A percentile compares a stretch with the other conserved stretches of the same genome.
These are phyloP conservation scores for Scedosporium aurantiacum DNA, from an alignment of 2,329 filamentous ascomycete genomes.

Conservation along the genomic window DNA sequence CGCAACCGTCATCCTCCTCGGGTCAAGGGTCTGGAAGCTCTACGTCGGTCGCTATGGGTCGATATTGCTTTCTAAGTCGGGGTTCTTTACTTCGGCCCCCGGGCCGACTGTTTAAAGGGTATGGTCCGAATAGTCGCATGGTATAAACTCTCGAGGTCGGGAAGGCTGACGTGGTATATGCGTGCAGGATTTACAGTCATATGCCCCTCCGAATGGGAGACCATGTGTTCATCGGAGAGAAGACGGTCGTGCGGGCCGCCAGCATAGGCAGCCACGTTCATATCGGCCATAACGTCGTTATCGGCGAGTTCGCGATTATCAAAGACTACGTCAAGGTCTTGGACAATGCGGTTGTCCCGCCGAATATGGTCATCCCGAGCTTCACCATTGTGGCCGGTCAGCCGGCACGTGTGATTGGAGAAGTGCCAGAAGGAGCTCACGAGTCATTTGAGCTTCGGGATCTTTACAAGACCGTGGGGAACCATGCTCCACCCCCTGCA, in stretches of 20 bases:
- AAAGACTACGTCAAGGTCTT: slow-evolving; percentile 88
- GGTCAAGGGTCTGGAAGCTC: slow-evolving; percentile 35
- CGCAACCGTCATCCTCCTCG: slow-evolving; percentile 30
- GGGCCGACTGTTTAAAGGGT: slow-evolving; percentile 68
- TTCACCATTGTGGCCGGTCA: slow-evolving; percentile 82
- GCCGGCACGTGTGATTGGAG: slow-evolving; percentile 70
- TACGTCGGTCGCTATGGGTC: slow-evolving; percentile 74
- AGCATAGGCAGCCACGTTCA: slow-evolving; percentile 76
- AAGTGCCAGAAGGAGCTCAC: slow-evolving; percentile 61
- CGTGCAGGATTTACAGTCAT: slow-evolving; percentile 52
- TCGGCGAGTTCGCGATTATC: slow-evolving; percentile 81
- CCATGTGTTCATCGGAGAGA: slow-evolving; percentile 78
- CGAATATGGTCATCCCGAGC: slow-evolving; percentile 84
- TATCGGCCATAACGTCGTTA: slow-evolving; percentile 64
- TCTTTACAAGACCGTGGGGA: slow-evolving; percentile 53
- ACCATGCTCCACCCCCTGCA: slow-evolving; percentile 29
- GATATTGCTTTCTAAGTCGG: slow-evolving; percentile 80
- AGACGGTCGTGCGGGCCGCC: slow-evolving; percentile 70
- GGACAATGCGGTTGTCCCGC: slow-evolving; percentile 71
- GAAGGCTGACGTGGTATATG: background rate
- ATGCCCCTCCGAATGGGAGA: slow-evolving; percentile 89
- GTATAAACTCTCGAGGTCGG: background rate
- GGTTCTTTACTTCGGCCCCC: slow-evolving; percentile 74
- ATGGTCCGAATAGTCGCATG: slow-evolving; percentile 7
- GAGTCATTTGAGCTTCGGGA: slow-evolving; percentile 55